Percentiles rank a stretch among this genome's conserved stretches.
Evolutionary conservation across 352 stramenopile genomes (phyloP).

Genomic region (Globisporangium cystogenes): DNA sequence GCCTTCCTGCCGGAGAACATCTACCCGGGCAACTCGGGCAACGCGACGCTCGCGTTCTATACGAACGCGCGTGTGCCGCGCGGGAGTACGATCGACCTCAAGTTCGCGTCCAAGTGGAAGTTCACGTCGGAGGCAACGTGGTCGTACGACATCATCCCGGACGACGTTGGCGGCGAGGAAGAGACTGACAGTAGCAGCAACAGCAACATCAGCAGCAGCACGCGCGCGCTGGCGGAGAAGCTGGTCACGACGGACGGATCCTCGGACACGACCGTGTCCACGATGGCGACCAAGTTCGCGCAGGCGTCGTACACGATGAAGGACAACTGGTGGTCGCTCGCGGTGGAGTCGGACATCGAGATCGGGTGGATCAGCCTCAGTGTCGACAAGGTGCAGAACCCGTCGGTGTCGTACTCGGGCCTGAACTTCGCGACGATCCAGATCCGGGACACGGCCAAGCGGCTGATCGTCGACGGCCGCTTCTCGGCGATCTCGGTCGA

Average conservation of each 20-base stretch:
- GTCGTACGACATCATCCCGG: constrained; percentile 36
- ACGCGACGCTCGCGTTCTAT: constrained; percentile 73
- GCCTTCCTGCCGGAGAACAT: constrained; percentile 83
- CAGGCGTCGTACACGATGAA: constrained; percentile 4
- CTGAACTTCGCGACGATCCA: constrained; percentile 56
- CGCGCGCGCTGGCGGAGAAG: not conserved
- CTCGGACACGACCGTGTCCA: not conserved
- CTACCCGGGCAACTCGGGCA: constrained; percentile 76
- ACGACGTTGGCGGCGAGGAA: constrained; percentile 2
- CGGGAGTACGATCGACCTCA: constrained; percentile 44
- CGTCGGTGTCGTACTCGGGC: constrained; percentile 58
- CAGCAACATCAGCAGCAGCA: not conserved
- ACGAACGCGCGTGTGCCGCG: constrained; percentile 51
- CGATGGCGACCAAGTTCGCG: constrained; percentile 3
- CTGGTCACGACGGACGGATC: not conserved
- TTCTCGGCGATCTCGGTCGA: constrained; percentile 79
- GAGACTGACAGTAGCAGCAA: not conserved
- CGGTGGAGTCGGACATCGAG: constrained; percentile 41
- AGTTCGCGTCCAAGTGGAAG: constrained; percentile 55
- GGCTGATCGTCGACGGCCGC: constrained; percentile 47
- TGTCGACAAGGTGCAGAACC: constrained; percentile 73
- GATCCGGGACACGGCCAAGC: constrained; percentile 41
- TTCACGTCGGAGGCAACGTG: constrained; percentile 47
- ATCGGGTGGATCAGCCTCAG: constrained; percentile 63
- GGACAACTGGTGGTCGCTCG: constrained; percentile 40